Conservation (phyloP, 495 filamentous ascomycete genomes). For the Talaromyces trachyspermus region DNA sequence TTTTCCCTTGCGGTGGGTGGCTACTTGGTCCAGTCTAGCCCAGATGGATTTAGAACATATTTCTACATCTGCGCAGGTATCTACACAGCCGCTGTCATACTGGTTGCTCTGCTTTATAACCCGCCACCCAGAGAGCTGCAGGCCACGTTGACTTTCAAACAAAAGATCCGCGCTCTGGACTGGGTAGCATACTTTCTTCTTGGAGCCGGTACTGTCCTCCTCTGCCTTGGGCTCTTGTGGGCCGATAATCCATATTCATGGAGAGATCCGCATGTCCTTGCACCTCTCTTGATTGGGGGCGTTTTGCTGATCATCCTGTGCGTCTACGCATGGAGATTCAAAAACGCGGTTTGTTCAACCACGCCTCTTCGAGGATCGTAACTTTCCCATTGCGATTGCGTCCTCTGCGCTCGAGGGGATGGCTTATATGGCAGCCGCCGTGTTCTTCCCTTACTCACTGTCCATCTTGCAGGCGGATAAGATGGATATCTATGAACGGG, state of each 20-base stretch:
- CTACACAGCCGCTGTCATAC: background rate
- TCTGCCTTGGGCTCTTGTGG: background rate
- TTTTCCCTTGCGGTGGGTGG: slow-evolving; percentile 37
- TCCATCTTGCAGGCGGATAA: too few relatives aligned
- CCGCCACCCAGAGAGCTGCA: background rate
- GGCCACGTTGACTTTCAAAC: background rate
- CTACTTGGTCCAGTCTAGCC: background rate
- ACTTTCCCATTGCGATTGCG: background rate
- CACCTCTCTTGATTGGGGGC: background rate
- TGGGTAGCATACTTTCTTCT: background rate
- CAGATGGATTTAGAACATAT: background rate
- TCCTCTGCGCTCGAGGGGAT: background rate
- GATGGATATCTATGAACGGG: too few relatives aligned
- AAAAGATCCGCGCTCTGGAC: background rate
- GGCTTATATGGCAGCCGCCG: background rate
- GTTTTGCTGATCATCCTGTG: background rate
- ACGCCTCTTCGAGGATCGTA: background rate
- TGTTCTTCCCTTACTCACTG: background rate
- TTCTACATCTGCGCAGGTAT: background rate
- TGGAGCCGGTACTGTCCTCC: background rate
- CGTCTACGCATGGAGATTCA: background rate
- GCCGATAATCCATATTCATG: slow-evolving; percentile 2
- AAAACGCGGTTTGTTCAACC: background rate
- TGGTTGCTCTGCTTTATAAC: background rate
- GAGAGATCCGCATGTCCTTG: background rate